Percentiles rank a stretch among this genome's conserved stretches.
These are phyloP conservation scores for Herpotrichia juniperi DNA, from an alignment of 2,329 filamentous ascomycete genomes.

Conservation along the genomic window DNA sequence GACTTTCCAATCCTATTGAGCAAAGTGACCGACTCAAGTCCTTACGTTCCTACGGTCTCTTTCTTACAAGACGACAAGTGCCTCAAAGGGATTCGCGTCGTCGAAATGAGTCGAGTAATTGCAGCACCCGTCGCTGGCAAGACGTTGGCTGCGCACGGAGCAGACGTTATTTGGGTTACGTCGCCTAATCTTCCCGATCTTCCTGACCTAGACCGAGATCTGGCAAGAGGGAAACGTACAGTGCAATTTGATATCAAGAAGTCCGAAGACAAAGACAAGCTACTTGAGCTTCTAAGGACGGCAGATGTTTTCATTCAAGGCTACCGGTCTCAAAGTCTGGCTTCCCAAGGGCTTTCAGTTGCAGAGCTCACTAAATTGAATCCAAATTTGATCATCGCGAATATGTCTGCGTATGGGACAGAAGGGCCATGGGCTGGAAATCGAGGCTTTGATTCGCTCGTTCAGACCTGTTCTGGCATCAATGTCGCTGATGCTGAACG, in stretches of 20 bases:
- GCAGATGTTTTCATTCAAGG: constrained; percentile 63
- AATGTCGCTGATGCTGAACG: constrained; percentile 62
- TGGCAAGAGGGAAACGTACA: constrained; percentile 57
- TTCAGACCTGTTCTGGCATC: constrained; percentile 62
- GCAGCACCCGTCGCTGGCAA: constrained; percentile 52
- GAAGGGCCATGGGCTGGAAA: constrained; percentile 53
- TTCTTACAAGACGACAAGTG: constrained; percentile 27
- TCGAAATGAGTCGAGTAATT: constrained; percentile 52
- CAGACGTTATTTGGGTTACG: constrained; percentile 55
- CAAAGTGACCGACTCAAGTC: constrained; percentile 33
- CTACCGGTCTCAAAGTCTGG: constrained; percentile 57
- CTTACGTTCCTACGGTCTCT: constrained; percentile 10
- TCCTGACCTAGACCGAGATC: constrained; percentile 47
- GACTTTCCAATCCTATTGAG: constrained; percentile 55
- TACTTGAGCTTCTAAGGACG: constrained; percentile 52
- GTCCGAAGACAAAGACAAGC: constrained; percentile 45
- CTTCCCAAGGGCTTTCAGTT: constrained; percentile 49
- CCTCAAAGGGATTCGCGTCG: constrained; percentile 49
- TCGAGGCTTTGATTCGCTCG: constrained; percentile 62
- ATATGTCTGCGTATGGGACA: constrained; percentile 60
- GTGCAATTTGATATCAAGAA: constrained; percentile 56
- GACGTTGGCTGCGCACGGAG: constrained; percentile 52
- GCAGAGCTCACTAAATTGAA: constrained; percentile 48
- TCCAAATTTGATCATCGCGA: constrained; percentile 57
- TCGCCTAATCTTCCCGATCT: constrained; percentile 51